Evolutionary conservation across 2,329 filamentous ascomycete genomes (phyloP).

Genomic region (Beauveria sp.): DNA sequence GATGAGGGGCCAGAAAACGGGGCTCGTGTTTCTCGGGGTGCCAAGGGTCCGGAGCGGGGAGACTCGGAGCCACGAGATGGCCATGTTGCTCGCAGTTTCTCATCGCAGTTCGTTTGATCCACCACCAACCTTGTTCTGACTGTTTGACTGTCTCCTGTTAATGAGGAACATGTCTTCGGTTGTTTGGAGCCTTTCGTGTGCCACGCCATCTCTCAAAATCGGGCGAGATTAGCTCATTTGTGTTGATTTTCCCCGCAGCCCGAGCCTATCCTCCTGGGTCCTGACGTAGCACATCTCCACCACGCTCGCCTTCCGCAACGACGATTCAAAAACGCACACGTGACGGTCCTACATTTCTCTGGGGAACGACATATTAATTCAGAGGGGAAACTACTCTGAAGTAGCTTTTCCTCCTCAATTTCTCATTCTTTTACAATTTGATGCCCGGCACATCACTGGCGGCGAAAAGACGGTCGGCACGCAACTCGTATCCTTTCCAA

Average conservation of each 20-base stretch:
- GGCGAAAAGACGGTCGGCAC: constrained; percentile 3
- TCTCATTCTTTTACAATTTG: not conserved
- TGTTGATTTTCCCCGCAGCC: not conserved
- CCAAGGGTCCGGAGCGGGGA: too few relatives aligned
- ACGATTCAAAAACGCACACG: not conserved
- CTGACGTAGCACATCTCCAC: too few relatives aligned
- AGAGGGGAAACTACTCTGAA: not conserved
- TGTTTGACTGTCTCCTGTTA: too few relatives aligned
- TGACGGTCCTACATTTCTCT: not conserved
- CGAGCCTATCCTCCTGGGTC: not conserved
- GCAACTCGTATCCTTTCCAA: constrained; percentile 1
- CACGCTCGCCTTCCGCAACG: too few relatives aligned
- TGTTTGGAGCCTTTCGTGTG: too few relatives aligned
- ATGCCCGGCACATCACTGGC: constrained; percentile 6
- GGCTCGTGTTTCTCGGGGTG: not conserved
- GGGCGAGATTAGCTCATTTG: too few relatives aligned
- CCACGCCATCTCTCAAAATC: not conserved
- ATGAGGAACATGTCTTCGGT: too few relatives aligned
- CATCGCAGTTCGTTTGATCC: too few relatives aligned
- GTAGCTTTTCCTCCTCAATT: not conserved
- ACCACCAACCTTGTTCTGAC: too few relatives aligned
- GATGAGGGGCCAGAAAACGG: not conserved
- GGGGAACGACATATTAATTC: not conserved
- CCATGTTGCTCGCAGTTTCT: too few relatives aligned
- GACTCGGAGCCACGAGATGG: too few relatives aligned